Evolutionary conservation across 139 green algal genomes (phyloP).

Genomic region (Protoeuglena noctilucae): DNA sequence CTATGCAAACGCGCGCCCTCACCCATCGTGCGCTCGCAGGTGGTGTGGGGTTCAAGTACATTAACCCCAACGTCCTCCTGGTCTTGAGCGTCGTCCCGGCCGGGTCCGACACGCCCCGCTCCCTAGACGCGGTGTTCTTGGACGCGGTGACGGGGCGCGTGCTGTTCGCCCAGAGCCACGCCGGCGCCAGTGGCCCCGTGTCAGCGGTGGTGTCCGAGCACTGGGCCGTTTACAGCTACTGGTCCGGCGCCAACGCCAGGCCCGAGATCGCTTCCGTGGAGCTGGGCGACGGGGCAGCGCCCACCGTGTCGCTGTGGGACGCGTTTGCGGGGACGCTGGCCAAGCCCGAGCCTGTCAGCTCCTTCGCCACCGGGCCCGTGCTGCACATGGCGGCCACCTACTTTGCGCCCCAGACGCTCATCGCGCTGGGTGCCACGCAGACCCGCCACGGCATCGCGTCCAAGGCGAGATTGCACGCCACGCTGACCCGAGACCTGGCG

Average conservation of each 20-base stretch:
- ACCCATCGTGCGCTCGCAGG: background rate
- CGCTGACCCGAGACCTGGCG: too few species aligned
- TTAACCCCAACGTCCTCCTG: conserved; percentile 6
- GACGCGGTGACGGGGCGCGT: conserved; percentile 4
- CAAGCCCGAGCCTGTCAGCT: background rate
- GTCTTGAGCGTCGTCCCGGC: background rate
- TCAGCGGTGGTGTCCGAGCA: conserved; percentile 1
- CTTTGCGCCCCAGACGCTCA: background rate
- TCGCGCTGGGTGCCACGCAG: background rate
- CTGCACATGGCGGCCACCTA: background rate
- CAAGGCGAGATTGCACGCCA: too few species aligned
- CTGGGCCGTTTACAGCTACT: conserved; percentile 4
- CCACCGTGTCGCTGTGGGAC: background rate
- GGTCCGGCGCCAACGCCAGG: background rate
- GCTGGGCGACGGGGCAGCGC: background rate
- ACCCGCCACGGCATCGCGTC: background rate
- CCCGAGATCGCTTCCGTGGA: background rate
- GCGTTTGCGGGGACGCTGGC: background rate
- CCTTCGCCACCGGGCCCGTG: background rate
- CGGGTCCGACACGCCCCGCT: background rate
- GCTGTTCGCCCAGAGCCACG: conserved; percentile 1
- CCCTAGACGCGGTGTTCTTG: background rate
- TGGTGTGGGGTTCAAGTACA: conserved; percentile 1
- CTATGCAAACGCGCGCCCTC: background rate
- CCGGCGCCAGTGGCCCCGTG: background rate